Base-by-base conservation (phyloP, 2,329 filamentous ascomycete genomes). In the Blastomyces percursus region DNA sequence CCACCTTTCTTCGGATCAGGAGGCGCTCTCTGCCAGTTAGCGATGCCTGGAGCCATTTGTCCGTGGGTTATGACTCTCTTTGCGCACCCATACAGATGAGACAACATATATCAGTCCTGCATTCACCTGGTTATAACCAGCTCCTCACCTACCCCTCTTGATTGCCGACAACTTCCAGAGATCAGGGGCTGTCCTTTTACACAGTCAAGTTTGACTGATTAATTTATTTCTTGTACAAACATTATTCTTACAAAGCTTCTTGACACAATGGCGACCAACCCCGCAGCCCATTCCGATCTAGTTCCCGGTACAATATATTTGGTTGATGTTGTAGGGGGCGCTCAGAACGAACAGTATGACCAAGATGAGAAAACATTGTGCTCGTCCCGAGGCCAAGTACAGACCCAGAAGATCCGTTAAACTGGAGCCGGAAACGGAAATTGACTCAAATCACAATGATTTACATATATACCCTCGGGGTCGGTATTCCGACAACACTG, bases 401-500 rank as follows among this genome's bases (percentile, higher is more conserved):
- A 11, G 74, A 77, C 62, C 74, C 74, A 12, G 72, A 77, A 40
- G 75, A 77, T 64, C 75, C 75, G 0, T 64, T 78, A 21, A 77
- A 78, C 56, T 76, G 74, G 74, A 69, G 66, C 7, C 66, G 66
- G 4, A 64, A 65, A 4, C 71, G 75, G 11, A 77, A 77, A 63
- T 60, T 69, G 46, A 60, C 72, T 32, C 67, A 73, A 1, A 70
- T 69, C 8, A 63, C 64, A 38, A 68, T 68, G 50, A 64, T 70
- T 42, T 69, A 69, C 52, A 68, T 80, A n/a, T 82, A 81, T 66
- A 78, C 76, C 1, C 73, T 80, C 52, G 78, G 78, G 70, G 75
- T 76, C 16, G 80, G 80, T n/a, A 78, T 82, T 55, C 75, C 80
- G 3, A 74, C 74, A 24, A 76, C 80, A 1, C 74, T 78, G 9